phyloP scores from a whole-genome alignment of 148 eudicot genomes.

The Amaranthus cruentus region DNA sequence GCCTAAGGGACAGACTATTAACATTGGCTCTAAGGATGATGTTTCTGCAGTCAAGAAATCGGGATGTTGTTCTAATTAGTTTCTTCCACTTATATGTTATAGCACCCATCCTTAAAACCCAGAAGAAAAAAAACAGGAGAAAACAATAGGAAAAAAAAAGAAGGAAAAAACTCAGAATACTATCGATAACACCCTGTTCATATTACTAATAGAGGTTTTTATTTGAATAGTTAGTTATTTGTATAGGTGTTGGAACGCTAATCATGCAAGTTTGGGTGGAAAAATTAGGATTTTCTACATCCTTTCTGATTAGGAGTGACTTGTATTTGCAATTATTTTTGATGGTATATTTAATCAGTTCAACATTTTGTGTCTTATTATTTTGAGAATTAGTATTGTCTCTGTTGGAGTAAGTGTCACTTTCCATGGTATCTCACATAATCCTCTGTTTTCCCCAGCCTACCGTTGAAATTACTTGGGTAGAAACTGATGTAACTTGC shows the following conservation, averaged over 20 bases:
- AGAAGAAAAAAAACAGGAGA: not conserved
- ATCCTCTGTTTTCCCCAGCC: no score
- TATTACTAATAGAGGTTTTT: conserved; percentile 4
- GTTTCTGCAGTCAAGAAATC: conserved; percentile 66
- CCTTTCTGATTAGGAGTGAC: conserved; percentile 10
- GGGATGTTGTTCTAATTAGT: conserved; percentile 67
- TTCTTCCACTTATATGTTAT: not conserved
- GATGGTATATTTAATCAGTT: conserved; percentile 3
- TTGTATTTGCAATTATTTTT: not conserved
- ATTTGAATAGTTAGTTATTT: conserved; percentile 1
- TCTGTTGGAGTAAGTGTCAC: no score
- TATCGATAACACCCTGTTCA: conserved; percentile 4
- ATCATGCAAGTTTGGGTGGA: conserved; percentile 14
- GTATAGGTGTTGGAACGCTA: conserved; percentile 13
- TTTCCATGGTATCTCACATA: no score
- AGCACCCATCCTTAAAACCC: not conserved
- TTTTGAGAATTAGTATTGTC: no score
- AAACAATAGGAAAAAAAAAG: not conserved
- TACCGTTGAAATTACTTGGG: no score
- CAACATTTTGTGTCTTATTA: not conserved
- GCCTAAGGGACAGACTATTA: conserved; percentile 77
- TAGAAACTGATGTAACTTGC: no score
- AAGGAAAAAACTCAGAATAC: not conserved
- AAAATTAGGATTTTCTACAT: conserved; percentile 12
- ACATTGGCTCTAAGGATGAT: conserved; percentile 61